Percentiles rank a stretch among this genome's conserved stretches.
Evolutionary conservation across 2,329 filamentous ascomycete species (phyloP).

Genomic region (Blastomyces percursus): DNA sequence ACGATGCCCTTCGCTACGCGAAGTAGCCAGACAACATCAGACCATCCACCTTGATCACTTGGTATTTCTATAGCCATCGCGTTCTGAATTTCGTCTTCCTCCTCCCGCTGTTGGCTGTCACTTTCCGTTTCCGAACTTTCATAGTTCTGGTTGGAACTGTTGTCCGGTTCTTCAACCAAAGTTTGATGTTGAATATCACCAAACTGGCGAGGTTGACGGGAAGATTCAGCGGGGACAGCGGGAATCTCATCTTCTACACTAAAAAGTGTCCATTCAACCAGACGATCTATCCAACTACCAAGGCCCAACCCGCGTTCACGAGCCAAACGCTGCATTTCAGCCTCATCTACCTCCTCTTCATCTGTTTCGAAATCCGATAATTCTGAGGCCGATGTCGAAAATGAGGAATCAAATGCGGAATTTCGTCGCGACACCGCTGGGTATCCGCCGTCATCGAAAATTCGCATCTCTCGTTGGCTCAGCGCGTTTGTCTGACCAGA

Average conservation of each 20-base stretch:
- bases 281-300: constrained; percentile 45
- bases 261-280: constrained; percentile 49
- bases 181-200: constrained; percentile 18
- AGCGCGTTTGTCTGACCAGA: constrained; percentile 2
- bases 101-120: constrained; percentile 19
- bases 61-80: constrained; percentile 22
- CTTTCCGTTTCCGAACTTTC: constrained; percentile 7
- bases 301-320: constrained; percentile 44
- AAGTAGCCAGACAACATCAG: constrained; percentile 48
- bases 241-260: constrained; percentile 39
- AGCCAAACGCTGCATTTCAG: constrained; percentile 43
- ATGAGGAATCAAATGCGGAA: constrained; percentile 12
- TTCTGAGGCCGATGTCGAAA: constrained; percentile 16
- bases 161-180: constrained; percentile 9
- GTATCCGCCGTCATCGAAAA: constrained; percentile 11
- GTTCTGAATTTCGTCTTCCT: constrained; percentile 15
- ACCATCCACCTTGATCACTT: constrained; percentile 41
- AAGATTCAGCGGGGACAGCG: constrained; percentile 1
- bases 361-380: constrained; percentile 21
- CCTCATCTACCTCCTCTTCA: constrained; percentile 39
- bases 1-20: constrained; percentile 39
- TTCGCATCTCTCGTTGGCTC: constrained; percentile 13
- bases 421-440: constrained; percentile 14
- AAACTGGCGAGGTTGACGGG: constrained; percentile 20
- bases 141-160: constrained; percentile 16